These are phyloP conservation scores for Senna siamea DNA, from an alignment of 306 rosid species.

Conservation along the genomic window DNA sequence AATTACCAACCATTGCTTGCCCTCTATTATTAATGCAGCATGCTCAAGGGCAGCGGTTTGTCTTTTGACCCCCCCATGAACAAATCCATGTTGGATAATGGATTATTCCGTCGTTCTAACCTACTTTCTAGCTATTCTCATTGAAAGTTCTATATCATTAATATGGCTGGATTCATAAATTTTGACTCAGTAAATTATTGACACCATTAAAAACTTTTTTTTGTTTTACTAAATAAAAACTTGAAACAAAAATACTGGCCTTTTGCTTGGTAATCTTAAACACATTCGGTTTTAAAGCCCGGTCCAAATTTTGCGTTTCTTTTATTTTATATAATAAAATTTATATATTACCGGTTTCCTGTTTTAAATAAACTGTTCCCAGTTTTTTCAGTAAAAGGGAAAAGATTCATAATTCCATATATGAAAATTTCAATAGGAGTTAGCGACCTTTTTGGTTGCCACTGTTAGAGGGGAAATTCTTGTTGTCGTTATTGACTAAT, in stretches of 20 bases:
- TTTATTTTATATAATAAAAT: no score
- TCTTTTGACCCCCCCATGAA: neutral
- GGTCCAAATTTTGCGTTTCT: neutral
- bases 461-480: neutral
- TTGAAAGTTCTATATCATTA: no score
- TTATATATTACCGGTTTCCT: no score
- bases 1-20: slow-evolving; percentile 49
- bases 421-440: neutral
- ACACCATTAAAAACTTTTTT: no score
- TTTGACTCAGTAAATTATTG: neutral
- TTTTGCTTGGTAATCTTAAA: neutral
- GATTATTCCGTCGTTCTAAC: no score
- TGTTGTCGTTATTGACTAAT: neutral
- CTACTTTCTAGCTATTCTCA: no score
- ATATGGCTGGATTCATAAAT: neutral
- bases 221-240: no score
- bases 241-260: neutral
- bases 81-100: slow-evolving; percentile 20
- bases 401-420: neutral
- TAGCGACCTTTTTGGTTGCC: neutral
- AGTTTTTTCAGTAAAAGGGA: no score
- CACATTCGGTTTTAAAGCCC: neutral
- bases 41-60: slow-evolving; percentile 19
- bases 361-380: no score
- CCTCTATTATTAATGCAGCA: slow-evolving; percentile 20